phyloP scores from a whole-genome alignment of 441 rosid species.

The Corymbia calophylla region DNA sequence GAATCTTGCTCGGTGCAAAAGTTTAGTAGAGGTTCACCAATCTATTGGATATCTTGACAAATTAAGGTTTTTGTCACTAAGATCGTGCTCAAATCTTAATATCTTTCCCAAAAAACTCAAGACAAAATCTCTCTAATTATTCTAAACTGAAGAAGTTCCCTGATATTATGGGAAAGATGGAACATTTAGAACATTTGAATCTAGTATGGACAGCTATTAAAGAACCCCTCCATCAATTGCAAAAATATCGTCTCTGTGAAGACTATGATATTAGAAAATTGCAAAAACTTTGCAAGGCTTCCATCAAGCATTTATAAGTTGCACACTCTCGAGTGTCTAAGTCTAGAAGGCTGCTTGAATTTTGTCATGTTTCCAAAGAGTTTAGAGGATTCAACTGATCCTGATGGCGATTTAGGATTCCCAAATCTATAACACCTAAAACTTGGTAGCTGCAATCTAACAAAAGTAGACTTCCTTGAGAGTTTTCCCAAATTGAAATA shows the following conservation, averaged over 20 bases:
- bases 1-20: rapidly evolving
- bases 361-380: neutral
- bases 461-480: neutral
- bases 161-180: neutral
- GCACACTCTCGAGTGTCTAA: neutral
- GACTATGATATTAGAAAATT: rapidly evolving
- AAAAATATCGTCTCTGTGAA: neutral
- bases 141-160: neutral
- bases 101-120: neutral
- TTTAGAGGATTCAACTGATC: neutral
- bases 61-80: neutral
- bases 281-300: neutral
- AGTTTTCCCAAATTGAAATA: neutral
- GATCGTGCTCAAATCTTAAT: neutral
- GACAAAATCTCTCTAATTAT: neutral
- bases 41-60: neutral
- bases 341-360: neutral
- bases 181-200: neutral
- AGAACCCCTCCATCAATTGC: neutral
- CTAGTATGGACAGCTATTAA: neutral
- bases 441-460: neutral
- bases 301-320: neutral
- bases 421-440: neutral
- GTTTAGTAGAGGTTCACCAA: neutral
- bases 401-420: neutral